Base-by-base conservation (phyloP, 768 basidiomycete species). In the Coprinellus aureogranulatus region DNA sequence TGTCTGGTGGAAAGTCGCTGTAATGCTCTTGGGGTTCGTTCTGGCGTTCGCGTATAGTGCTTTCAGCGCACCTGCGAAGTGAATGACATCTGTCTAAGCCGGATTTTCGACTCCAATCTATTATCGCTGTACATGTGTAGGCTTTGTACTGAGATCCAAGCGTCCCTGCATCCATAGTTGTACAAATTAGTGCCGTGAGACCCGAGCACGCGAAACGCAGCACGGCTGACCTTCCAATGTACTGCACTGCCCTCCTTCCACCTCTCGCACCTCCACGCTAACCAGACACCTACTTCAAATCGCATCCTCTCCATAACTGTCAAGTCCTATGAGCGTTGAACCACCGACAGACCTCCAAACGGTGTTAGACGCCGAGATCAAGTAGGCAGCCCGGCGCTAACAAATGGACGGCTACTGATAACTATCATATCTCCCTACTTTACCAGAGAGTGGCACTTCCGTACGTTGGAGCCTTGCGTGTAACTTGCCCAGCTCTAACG, bases 361-460 rank as follows among this genome's bases (percentile, higher is more conserved):
- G 18, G 88, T 88, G 12, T 64, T 88, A 0, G 79, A 82, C 4
- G 68, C 73, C 3, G 88, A 89, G 61, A 77, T 89, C 66, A 87
- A 86, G 87, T 87, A n/a, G n/a, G 59, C 22, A 74, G 28, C 12
- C 18, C 23, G 34, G 28, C 28, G 11, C 54, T 12, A 4, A n/a
- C n/a, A n/a, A n/a, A n/a, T n/a, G n/a, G n/a, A n/a, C n/a, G n/a
- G n/a, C n/a, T 16, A 49, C 30, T 37, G 25, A 57, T 51, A 42
- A 31, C 41, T 44, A 44, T 44, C 41, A 44, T n/a, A 22, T 10
- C 41, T 40, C 16, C 8, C n/a, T 26, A 6, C 34, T 44, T 39
- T 39, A 12, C 40, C 63, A 88, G 88, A 67, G 88, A 90, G 67
- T 90, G 88, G 88, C 88, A 90, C 65, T 90, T 90, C 65, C 88